Percentiles rank a stretch among this genome's conserved stretches.
Conservation (phyloP, 805 yeast genomes). For the Candida namnaoensis region DNA sequence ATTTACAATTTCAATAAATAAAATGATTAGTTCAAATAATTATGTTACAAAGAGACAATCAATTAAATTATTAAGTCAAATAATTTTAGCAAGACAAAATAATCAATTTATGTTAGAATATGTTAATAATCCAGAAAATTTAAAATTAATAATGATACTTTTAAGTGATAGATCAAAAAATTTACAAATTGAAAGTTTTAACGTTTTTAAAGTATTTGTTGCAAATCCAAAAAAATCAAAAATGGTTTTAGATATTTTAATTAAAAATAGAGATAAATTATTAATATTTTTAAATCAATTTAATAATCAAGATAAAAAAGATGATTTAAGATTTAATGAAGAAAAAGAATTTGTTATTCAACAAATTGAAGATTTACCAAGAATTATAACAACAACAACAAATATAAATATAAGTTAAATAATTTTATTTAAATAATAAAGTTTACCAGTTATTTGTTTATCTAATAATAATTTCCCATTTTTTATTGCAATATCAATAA, state of each 20-base stretch:
- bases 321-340: slow-evolving; percentile 58
- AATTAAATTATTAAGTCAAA: slow-evolving; percentile 61
- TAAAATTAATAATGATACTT: slow-evolving; percentile 79
- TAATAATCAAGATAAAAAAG: slow-evolving; percentile 47
- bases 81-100: slow-evolving; percentile 66
- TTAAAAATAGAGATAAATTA: slow-evolving; percentile 75
- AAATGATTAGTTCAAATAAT: slow-evolving; percentile 64
- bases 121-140: slow-evolving; percentile 71
- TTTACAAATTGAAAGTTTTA: slow-evolving; percentile 84
- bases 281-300: slow-evolving; percentile 61
- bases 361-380: slow-evolving; percentile 67
- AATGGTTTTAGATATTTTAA: slow-evolving; percentile 69
- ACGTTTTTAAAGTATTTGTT: slow-evolving; percentile 89
- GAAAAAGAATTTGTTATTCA: slow-evolving; percentile 77
- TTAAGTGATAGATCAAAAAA: slow-evolving; percentile 85
- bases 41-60: slow-evolving; percentile 93
- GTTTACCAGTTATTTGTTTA: slow-evolving; percentile 57
- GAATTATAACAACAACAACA: slow-evolving; percentile 28
- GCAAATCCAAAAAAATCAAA: slow-evolving; percentile 90
- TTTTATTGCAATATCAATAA: slow-evolving; percentile 49
- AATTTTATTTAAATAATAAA: slow-evolving; percentile 44
- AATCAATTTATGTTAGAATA: slow-evolving; percentile 66
- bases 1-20: slow-evolving; percentile 59
- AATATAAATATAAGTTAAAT: not conserved
- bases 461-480: slow-evolving; percentile 56